Evolutionary conservation across 805 yeast species (phyloP).

Genomic region (Sugiyamaella smithiae): DNA sequence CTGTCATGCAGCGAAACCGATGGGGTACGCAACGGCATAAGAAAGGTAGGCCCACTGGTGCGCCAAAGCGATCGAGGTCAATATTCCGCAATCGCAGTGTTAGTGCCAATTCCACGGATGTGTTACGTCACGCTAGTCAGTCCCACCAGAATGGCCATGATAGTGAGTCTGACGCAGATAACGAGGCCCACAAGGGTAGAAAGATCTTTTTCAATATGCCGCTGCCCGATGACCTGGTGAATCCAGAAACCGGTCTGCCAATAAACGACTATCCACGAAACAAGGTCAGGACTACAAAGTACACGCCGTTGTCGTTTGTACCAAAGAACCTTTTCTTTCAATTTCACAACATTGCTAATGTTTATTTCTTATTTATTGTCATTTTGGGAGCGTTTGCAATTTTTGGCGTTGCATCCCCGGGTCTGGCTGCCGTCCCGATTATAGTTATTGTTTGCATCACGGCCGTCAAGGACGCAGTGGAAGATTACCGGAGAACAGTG

Average conservation of each 20-base stretch:
- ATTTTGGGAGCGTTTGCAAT: constrained; percentile 75
- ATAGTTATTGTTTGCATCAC: constrained; percentile 75
- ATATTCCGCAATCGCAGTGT: constrained; percentile 16
- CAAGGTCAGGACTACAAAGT: constrained; percentile 93
- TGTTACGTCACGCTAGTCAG: neutral
- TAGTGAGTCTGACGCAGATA: constrained; percentile 9
- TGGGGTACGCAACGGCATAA: constrained; percentile 89
- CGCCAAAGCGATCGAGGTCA: constrained; percentile 28
- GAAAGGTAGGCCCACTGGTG: constrained; percentile 60
- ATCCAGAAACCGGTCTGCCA: constrained; percentile 60
- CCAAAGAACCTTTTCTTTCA: constrained; percentile 83
- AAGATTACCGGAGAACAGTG: constrained; percentile 65
- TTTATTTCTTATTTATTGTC: constrained; percentile 77
- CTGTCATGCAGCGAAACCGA: constrained; percentile 69
- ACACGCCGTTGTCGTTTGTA: constrained; percentile 83
- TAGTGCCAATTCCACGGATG: neutral
- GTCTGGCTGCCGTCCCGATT: constrained; percentile 75
- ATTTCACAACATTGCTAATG: constrained; percentile 85
- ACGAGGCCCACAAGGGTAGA: constrained; percentile 28
- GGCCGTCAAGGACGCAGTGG: constrained; percentile 75
- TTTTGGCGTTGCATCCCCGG: constrained; percentile 74
- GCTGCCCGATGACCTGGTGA: constrained; percentile 46
- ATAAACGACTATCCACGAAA: constrained; percentile 69
- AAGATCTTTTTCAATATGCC: constrained; percentile 49
- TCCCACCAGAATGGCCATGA: constrained; percentile 4